Evolutionary conservation across 257 asterid species (phyloP).

Genomic region (Solanum etuberosum): DNA sequence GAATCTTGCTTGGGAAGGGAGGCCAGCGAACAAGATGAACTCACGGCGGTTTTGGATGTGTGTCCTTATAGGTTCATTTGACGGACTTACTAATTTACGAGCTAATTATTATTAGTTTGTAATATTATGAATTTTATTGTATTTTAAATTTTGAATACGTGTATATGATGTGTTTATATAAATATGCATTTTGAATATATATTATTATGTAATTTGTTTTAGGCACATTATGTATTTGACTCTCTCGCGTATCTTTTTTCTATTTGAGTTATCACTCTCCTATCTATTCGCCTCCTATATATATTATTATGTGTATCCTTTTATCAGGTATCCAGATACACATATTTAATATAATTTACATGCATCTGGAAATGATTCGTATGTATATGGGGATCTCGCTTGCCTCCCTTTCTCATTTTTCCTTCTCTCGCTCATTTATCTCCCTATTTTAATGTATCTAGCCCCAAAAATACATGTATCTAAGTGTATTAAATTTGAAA

Average conservation of each 20-base stretch:
- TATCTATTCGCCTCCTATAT: rapidly evolving
- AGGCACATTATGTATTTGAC: no score
- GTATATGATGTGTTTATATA: background rate
- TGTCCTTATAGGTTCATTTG: background rate
- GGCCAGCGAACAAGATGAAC: background rate
- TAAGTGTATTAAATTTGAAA: rapidly evolving
- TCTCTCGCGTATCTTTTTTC: background rate
- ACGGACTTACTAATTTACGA: background rate
- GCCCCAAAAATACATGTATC: rapidly evolving
- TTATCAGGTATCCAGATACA: no score
- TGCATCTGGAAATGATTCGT: background rate
- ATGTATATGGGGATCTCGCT: background rate
- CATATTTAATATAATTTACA: no score
- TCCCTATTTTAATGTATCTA: background rate
- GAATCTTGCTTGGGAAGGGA: background rate
- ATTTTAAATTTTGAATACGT: no score
- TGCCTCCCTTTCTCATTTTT: background rate
- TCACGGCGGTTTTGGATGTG: background rate
- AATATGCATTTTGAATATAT: no score
- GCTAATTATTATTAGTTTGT: no score
- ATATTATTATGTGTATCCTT: no score
- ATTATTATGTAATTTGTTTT: no score
- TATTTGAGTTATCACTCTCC: no score
- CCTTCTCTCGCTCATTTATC: background rate
- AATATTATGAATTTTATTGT: no score